These are phyloP conservation scores for Chlamydomonas incerta DNA, from an alignment of 139 green algal genomes.

Conservation along the genomic window DNA sequence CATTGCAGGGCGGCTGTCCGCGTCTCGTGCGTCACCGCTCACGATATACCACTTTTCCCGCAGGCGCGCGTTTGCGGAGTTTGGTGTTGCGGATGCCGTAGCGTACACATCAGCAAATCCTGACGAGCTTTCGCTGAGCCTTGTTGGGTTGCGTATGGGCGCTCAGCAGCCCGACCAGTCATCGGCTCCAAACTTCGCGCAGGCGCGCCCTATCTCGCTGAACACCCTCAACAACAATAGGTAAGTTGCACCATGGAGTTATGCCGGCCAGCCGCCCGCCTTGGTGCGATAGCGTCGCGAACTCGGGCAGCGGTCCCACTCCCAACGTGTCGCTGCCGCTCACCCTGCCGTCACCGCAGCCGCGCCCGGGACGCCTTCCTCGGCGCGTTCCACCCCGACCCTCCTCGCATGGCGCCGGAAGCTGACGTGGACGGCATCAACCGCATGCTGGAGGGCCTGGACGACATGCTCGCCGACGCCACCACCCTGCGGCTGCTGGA, in stretches of 20 bases:
- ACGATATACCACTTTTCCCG: not conserved
- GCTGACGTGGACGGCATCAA: not conserved
- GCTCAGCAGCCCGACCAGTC: not conserved
- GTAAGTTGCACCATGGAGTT: not conserved
- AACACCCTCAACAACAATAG: not conserved
- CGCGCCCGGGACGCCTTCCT: too few species aligned
- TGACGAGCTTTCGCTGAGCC: not conserved
- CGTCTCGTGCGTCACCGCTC: too few species aligned
- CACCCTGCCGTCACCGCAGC: too few species aligned
- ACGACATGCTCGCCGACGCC: conserved; percentile 1
- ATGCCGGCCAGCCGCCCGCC: too few species aligned
- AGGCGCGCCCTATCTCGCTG: not conserved
- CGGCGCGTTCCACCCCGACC: not conserved
- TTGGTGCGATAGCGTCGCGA: too few species aligned
- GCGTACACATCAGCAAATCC: not conserved
- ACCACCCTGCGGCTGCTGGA: not conserved
- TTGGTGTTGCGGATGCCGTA: not conserved
- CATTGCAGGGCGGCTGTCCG: too few species aligned
- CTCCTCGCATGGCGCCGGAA: too few species aligned
- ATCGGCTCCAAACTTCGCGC: not conserved
- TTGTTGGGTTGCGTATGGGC: not conserved
- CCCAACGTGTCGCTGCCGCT: too few species aligned
- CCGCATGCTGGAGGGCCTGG: not conserved
- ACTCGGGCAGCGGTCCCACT: too few species aligned
- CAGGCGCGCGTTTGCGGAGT: conserved; percentile 33